Conservation (phyloP, 495 filamentous ascomycete genomes). For the Echria macrotheca region DNA sequence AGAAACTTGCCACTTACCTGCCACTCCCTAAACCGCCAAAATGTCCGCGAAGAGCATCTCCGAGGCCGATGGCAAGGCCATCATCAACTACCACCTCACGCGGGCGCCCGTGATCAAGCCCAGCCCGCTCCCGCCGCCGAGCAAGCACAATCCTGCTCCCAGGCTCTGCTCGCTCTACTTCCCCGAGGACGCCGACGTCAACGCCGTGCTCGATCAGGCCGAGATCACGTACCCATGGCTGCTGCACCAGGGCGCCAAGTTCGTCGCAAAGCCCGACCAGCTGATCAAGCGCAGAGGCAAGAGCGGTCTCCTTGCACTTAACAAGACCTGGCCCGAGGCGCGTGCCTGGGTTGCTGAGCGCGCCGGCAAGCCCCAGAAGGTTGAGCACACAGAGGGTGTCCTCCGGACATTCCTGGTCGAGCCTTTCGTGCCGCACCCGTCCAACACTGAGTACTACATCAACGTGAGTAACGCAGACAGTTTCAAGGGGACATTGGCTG, state of each 20-base stretch:
- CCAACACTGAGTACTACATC: conserved; percentile 96
- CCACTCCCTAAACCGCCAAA: conserved; percentile 31
- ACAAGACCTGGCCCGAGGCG: conserved; percentile 94
- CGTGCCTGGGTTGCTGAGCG: conserved; percentile 88
- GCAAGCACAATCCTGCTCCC: conserved; percentile 87
- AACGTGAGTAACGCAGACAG: conserved; percentile 54
- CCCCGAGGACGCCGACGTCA: conserved; percentile 75
- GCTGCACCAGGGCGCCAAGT: conserved; percentile 71
- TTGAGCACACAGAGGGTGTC: conserved; percentile 84
- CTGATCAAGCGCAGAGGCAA: conserved; percentile 99
- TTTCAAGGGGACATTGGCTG: conserved; percentile 47
- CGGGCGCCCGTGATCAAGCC: conserved; percentile 97
- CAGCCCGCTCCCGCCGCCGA: conserved; percentile 76
- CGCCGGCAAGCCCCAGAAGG: conserved; percentile 84
- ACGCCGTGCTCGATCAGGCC: conserved; percentile 87
- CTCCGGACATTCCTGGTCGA: conserved; percentile 95
- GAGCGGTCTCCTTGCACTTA: conserved; percentile 91
- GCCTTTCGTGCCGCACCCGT: conserved; percentile 93
- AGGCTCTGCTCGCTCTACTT: conserved; percentile 91
- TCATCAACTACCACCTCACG: conserved; percentile 99
- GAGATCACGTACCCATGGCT: conserved; percentile 96
- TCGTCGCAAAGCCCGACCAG: conserved; percentile 99
- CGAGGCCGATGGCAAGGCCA: conserved; percentile 99
- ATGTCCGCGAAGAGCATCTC: conserved; percentile 99
- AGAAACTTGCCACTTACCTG: conserved; percentile 11